phyloP scores from a whole-genome alignment of 805 yeast genomes.

The Kuraishia borneana region DNA sequence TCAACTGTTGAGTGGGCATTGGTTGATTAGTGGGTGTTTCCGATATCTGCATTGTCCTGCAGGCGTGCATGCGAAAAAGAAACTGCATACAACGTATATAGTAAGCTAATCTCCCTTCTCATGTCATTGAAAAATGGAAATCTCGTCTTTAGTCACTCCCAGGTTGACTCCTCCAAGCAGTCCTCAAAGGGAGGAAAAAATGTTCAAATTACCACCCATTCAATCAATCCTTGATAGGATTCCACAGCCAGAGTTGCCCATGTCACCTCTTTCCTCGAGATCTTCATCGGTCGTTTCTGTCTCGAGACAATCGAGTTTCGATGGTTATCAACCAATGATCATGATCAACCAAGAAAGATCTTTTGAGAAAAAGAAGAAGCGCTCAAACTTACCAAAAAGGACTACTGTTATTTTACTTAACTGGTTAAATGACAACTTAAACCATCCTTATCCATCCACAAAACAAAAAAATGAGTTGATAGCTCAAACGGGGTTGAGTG shows the following conservation, averaged over 20 bases:
- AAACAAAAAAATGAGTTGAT: constrained; percentile 45
- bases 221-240: not conserved
- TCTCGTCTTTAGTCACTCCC: not conserved
- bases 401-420: constrained; percentile 39
- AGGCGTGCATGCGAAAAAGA: no score
- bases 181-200: not conserved
- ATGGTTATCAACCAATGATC: not conserved
- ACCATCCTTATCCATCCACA: constrained; percentile 50
- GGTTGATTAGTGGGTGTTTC: no score
- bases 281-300: not conserved
- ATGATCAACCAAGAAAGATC: constrained; percentile 1
- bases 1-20: no score
- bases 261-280: constrained; percentile 2
- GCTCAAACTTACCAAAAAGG: constrained; percentile 50
- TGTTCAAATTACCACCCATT: not conserved
- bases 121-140: not conserved
- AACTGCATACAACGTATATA: no score
- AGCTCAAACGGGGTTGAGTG: constrained; percentile 41
- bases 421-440: constrained; percentile 45
- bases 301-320: not conserved
- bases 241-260: not conserved
- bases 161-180: not conserved
- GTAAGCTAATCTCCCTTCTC: no score
- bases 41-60: no score
- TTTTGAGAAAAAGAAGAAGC: constrained; percentile 15